Evolutionary conservation across 768 basidiomycete species (phyloP), one percentile per base, ranked within the genome.

Genomic region (Tricholoma flavovirens): DNA sequence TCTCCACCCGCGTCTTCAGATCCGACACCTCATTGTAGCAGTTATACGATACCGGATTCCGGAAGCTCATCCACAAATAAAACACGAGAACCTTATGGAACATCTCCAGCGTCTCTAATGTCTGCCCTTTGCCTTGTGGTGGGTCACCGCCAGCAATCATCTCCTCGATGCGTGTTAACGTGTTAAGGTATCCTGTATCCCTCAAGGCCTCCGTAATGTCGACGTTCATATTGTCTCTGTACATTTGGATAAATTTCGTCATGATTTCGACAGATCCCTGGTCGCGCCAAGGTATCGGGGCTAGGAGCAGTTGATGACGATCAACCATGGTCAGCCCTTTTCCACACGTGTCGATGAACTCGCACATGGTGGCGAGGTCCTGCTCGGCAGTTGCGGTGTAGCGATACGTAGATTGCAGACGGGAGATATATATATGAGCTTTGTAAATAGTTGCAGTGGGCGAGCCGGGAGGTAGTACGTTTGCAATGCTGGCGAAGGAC

Each of bases 11-110:
- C 11, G 65, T 65, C 66, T 93, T 90, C 45, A 91, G 63, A 14
- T 65, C 70, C 11, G 69, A 60, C 1, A 84, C 87, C 24, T 71
- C 68, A 5, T 72, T 66, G 30, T 77, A 72, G n/a, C 87, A 76
- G 4, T 79, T 69, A 67, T 88, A 98, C 7, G 84, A 75, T 52
- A 91, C 75, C 0, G 82, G 76, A 56, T 82, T 77, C 36, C 94
- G 85, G 67, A 82, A 85, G 17, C 78, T 76, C 60, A 94, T 75
- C 96, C 96, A 99, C 49, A 93, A 73, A 70, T 98, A 98, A 19
- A 88, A 62, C 12, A 87, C 84, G 26, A 92, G 63, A 29, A 82
- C 72, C 63, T 87, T 88, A 71, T 99, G 93, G 57, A 91, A 70
- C 5, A 78, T 75, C 69, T 98, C 95, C 46, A 98, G 69, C 14